These are phyloP conservation scores for Xylariaceae sp. DNA, from an alignment of 2,329 filamentous ascomycete genomes.

Conservation along the genomic window DNA sequence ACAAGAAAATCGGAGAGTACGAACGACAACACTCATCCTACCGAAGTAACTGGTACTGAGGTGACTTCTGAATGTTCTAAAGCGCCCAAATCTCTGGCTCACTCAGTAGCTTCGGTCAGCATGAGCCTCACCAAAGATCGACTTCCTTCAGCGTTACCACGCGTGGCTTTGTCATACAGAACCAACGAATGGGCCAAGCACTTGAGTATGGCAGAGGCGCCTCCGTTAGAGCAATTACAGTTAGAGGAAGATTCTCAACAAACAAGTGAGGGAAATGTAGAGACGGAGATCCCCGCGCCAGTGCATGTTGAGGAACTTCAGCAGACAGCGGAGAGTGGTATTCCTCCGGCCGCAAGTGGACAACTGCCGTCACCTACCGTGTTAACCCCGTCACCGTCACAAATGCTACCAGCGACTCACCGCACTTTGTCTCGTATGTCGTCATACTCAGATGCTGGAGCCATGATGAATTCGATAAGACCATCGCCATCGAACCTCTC, in stretches of 20 bases:
- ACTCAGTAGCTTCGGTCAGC: constrained; percentile 30
- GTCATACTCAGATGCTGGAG: constrained; percentile 3
- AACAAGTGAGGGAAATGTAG: constrained; percentile 23
- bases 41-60: constrained; percentile 17
- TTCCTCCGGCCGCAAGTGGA: constrained; percentile 36
- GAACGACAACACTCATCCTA: constrained; percentile 15
- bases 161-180: constrained; percentile 73
- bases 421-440: constrained; percentile 24
- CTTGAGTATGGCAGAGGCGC: constrained; percentile 68
- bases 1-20: constrained; percentile 17
- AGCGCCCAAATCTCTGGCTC: constrained; percentile 31
- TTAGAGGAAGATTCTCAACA: constrained; percentile 39
- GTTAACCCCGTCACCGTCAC: constrained; percentile 25
- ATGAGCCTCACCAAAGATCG: constrained; percentile 53
- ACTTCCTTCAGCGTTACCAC: constrained; percentile 67
- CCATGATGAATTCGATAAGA: background rate
- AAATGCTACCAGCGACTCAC: constrained; percentile 10
- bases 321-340: constrained; percentile 53
- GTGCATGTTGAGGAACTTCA: constrained; percentile 60
- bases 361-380: constrained; percentile 25
- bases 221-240: constrained; percentile 58
- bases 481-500: constrained; percentile 2
- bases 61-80: constrained; percentile 21
- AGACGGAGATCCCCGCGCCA: constrained; percentile 52
- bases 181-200: constrained; percentile 98